Conservation (phyloP, 805 yeast genomes). For the Ascoidea asiatica region DNA sequence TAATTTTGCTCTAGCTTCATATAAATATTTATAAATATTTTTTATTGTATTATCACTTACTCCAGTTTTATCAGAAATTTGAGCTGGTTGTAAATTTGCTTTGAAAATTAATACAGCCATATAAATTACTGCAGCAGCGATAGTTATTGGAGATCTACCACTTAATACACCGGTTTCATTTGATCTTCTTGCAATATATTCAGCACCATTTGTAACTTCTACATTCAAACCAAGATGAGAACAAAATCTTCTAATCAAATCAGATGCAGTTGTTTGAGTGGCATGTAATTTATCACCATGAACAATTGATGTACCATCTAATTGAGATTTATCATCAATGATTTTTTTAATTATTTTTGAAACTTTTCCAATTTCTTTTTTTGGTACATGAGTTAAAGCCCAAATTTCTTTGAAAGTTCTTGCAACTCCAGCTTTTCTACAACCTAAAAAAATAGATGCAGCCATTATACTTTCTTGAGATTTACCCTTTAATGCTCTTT, state of each 20-base stretch:
- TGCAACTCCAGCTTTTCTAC: conserved; percentile 86
- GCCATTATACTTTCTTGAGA: conserved; percentile 93
- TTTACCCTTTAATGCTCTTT: conserved; percentile 74
- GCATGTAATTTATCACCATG: conserved; percentile 38
- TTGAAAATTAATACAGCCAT: conserved; percentile 87
- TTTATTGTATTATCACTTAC: conserved; percentile 97
- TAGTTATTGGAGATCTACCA: conserved; percentile 93
- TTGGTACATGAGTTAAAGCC: conserved; percentile 86
- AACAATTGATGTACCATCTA: conserved; percentile 23
- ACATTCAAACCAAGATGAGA: conserved; percentile 83
- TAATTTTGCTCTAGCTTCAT: conserved; percentile 55
- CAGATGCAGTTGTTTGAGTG: conserved; percentile 85
- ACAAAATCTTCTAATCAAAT: conserved; percentile 89
- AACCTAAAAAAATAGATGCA: conserved; percentile 87
- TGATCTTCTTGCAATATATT: conserved; percentile 78
- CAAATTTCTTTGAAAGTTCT: conserved; percentile 93
- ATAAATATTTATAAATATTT: conserved; percentile 74
- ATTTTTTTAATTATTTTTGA: conserved; percentile 73
- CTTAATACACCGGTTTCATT: conserved; percentile 89
- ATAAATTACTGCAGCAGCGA: conserved; percentile 94
- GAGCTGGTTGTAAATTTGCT: conserved; percentile 58
- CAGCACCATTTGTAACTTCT: conserved; percentile 84
- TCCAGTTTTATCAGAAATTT: conserved; percentile 84
- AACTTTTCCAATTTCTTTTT: conserved; percentile 88
- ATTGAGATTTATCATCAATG: conserved; percentile 28